Conservation (phyloP, 2,329 filamentous ascomycete species). For the Nothophoma quercina region DNA sequence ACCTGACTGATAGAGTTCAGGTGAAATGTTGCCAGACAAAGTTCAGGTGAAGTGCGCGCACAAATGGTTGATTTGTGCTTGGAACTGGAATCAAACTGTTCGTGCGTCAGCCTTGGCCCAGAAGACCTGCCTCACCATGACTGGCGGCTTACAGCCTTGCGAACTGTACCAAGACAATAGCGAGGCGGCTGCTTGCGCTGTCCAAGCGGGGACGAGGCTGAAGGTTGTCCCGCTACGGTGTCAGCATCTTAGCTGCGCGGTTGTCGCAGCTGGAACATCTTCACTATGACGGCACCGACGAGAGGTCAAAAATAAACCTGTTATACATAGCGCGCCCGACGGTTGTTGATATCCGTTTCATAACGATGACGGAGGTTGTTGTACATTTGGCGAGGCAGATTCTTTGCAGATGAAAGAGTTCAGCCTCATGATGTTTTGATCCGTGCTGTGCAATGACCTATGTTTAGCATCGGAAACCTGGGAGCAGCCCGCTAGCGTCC, state of each 20-base stretch:
- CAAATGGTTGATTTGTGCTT: too few species aligned
- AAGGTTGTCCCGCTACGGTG: background rate
- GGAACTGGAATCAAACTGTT: background rate
- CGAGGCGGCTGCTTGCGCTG: background rate
- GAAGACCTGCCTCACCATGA: background rate
- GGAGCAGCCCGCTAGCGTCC: constrained; percentile 18
- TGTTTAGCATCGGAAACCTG: constrained; percentile 21
- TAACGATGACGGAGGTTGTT: background rate
- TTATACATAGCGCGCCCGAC: background rate
- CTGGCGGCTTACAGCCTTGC: background rate
- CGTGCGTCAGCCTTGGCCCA: background rate
- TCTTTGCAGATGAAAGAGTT: background rate
- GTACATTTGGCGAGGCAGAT: constrained; percentile 15
- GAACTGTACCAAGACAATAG: background rate
- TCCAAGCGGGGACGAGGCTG: background rate
- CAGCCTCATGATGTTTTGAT: constrained; percentile 6
- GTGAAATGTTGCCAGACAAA: too few species aligned
- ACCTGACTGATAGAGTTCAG: too few species aligned
- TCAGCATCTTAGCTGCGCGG: background rate
- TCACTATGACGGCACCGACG: background rate
- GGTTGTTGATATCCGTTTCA: background rate
- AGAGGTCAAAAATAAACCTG: background rate
- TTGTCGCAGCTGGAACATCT: background rate
- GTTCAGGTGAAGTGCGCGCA: too few species aligned
- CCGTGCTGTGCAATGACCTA: constrained; percentile 4